Evolutionary conservation across 2,329 filamentous ascomycete species (phyloP).

Genomic region (Arthrobotrys iridis): DNA sequence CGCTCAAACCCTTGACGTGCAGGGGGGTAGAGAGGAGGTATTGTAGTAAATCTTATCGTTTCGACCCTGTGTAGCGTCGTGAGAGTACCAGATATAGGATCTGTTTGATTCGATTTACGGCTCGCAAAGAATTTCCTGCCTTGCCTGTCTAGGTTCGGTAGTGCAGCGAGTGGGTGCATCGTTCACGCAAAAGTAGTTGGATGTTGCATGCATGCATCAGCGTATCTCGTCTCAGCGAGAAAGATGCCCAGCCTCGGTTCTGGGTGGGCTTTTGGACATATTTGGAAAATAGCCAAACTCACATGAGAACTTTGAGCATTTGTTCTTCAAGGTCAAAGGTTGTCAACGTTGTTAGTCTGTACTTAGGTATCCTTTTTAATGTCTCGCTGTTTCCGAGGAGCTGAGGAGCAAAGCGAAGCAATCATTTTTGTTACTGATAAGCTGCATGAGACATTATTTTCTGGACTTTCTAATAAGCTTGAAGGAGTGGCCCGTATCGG

Average conservation of each 20-base stretch:
- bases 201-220: conserved; percentile 42
- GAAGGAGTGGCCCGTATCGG: conserved; percentile 32
- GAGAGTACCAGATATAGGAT: conserved; percentile 21
- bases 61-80: conserved; percentile 14
- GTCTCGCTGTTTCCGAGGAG: conserved; percentile 48
- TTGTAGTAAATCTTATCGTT: not conserved
- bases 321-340: conserved; percentile 29
- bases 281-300: conserved; percentile 32
- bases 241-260: conserved; percentile 51
- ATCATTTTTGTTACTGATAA: conserved; percentile 29
- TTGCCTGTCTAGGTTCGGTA: conserved; percentile 2
- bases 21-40: conserved; percentile 15
- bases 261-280: conserved; percentile 45
- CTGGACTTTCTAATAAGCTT: conserved; percentile 10
- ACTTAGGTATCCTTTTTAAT: conserved; percentile 7
- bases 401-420: conserved; percentile 26
- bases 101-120: conserved; percentile 38
- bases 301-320: conserved; percentile 24
- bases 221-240: conserved; percentile 33
- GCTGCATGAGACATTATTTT: conserved; percentile 54
- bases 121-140: conserved; percentile 53
- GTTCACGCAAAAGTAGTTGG: conserved; percentile 25
- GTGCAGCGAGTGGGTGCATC: conserved; percentile 6
- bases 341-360: conserved; percentile 35
- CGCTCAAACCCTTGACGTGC: conserved; percentile 41